phyloP scores from a whole-genome alignment of 345 rosid genomes.

The Citrus unshiu region DNA sequence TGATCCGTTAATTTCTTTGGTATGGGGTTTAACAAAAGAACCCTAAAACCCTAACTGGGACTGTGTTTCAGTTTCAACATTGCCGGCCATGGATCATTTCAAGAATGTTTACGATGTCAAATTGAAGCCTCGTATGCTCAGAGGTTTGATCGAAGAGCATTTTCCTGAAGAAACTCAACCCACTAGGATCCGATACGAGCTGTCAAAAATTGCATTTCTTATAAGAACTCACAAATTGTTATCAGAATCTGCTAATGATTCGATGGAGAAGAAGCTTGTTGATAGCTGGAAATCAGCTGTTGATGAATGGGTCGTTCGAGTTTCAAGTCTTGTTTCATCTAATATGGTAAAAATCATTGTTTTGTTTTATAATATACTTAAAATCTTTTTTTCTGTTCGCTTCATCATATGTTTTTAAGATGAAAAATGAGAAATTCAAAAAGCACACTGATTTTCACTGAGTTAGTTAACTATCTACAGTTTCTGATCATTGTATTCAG shows the following conservation, averaged over 20 bases:
- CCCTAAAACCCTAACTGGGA: background rate
- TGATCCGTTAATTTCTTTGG: background rate
- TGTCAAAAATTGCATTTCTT: slow-evolving; percentile 40
- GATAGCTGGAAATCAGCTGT: slow-evolving; percentile 58
- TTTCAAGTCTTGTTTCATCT: slow-evolving; percentile 42
- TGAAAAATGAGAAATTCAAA: background rate
- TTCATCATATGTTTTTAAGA: background rate
- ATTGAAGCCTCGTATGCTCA: slow-evolving; percentile 60
- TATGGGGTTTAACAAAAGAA: background rate
- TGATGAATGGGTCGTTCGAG: slow-evolving; percentile 61
- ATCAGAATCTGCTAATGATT: slow-evolving; percentile 34
- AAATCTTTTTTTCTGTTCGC: background rate
- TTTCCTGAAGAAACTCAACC: slow-evolving; percentile 64
- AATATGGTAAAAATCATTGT: slow-evolving; percentile 38
- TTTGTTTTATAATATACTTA: background rate
- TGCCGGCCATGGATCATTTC: slow-evolving; percentile 42
- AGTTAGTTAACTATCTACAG: background rate
- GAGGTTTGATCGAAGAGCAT: slow-evolving; percentile 42
- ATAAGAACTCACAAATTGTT: slow-evolving; percentile 51
- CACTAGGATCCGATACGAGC: slow-evolving; percentile 25
- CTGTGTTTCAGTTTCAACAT: slow-evolving; percentile 9
- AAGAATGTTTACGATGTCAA: slow-evolving; percentile 47
- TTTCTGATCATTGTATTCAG: background rate
- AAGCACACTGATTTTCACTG: background rate
- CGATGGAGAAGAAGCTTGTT: slow-evolving; percentile 31